phyloP scores from a whole-genome alignment of 306 rosid genomes.

The Argentina anserina region DNA sequence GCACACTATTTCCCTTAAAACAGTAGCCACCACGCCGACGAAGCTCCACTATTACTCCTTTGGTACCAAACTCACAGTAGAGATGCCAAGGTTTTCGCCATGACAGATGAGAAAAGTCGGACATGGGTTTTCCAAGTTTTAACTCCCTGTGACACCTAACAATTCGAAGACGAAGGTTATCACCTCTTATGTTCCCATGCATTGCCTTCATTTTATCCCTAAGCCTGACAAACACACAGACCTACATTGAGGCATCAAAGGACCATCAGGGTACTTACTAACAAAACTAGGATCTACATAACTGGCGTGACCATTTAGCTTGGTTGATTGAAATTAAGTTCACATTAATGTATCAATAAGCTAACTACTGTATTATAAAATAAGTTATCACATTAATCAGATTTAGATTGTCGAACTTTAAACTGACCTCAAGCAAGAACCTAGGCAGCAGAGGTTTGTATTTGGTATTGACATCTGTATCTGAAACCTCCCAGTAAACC shows the following conservation, averaged over 20 bases:
- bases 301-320: neutral
- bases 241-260: constrained; percentile 37
- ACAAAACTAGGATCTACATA: neutral
- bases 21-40: constrained; percentile 49
- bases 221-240: constrained; percentile 58
- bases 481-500: constrained; percentile 61
- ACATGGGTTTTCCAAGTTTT: constrained; percentile 56
- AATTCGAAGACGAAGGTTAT: constrained; percentile 51
- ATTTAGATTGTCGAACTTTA: neutral
- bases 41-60: constrained; percentile 59
- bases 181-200: constrained; percentile 39
- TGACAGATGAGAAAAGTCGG: constrained; percentile 43
- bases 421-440: constrained; percentile 72
- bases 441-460: constrained; percentile 77
- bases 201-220: constrained; percentile 39
- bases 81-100: constrained; percentile 87
- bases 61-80: constrained; percentile 90
- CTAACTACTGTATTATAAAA: neutral
- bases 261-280: neutral
- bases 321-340: neutral
- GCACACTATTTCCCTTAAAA: constrained; percentile 53
- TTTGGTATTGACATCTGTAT: constrained; percentile 62
- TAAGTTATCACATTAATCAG: neutral
- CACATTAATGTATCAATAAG: neutral
- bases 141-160: constrained; percentile 72